Base-by-base conservation (phyloP, 805 yeast genomes). In the Hanseniaspora clermontiae region DNA sequence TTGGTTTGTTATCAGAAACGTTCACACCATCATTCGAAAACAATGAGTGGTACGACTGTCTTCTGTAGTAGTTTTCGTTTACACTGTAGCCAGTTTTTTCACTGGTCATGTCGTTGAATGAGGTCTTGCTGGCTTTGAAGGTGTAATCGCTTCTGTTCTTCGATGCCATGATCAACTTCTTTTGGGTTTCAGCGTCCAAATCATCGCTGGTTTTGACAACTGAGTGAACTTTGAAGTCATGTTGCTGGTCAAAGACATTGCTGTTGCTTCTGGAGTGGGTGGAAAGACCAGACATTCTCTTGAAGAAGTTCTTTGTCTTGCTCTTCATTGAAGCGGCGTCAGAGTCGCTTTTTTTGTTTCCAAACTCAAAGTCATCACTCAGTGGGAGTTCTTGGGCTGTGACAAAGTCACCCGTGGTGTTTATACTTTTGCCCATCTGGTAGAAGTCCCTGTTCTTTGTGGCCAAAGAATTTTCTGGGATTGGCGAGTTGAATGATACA, bases 311-410 rank as follows among this genome's bases (percentile, higher is more conserved):
- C 24, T 47, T 56, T n/a, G 58, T 51, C 19, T 56, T 56, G 40
- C 36, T 34, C 27, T 46, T 56, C 15, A 51, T 43, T 3, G 49
- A 24, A 6, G 19, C 46, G 2, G 47, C 11, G 14, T 24, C 39
- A 2, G 55, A 8, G 3, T 19, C 27, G 19, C 45, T 40, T 2
- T 34, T 50, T 37, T 17, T 37, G 29, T 52, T 37, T 36, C 32
- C 39, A 20, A 15, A 8, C 9, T 53, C 31, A 11, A 37, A 10
- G 7, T 39, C 34, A 7, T 36, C 43, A 5, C 11, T 38, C n/a
- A 38, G 2, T n/a, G 60, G 62, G 43, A 64, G 62, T 40, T 66
- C 69, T 39, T 63, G 62, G 1, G 70, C 70, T 5, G 70, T 67
- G 4, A 65, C 63, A 48, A 61, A 67, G 8, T 57, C 64, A 42